These are phyloP conservation scores for Linnemannia elongata DNA, from an alignment of 192 early-diverging fungal genomes.

Conservation along the genomic window DNA sequence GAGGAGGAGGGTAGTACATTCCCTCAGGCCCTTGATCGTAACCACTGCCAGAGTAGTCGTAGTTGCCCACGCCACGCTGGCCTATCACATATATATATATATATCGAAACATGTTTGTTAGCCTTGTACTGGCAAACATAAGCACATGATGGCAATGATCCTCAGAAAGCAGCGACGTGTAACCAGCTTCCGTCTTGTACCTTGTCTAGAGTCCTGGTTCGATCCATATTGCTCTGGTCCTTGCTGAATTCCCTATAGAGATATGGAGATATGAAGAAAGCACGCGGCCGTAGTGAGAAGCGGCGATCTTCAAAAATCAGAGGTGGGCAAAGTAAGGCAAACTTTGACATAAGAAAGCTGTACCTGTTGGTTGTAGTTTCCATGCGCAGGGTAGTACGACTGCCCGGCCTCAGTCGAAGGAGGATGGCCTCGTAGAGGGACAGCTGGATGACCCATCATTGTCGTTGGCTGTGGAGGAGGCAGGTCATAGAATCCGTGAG, in stretches of 20 bases:
- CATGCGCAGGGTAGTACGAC: slow-evolving; percentile 1
- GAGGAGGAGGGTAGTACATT: slow-evolving; percentile 14
- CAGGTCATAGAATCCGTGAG: not conserved
- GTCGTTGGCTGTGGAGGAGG: not conserved
- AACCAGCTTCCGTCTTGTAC: not conserved
- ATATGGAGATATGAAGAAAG: not conserved
- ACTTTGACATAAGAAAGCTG: not conserved
- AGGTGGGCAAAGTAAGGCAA: not conserved
- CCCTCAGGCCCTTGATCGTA: slow-evolving; percentile 26
- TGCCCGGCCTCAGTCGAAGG: not conserved
- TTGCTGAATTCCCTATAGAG: not conserved
- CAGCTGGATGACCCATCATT: slow-evolving; percentile 3
- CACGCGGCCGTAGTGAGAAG: not conserved
- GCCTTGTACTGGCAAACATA: not conserved
- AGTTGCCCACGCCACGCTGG: not conserved
- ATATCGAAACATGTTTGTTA: not conserved
- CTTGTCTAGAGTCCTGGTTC: not conserved
- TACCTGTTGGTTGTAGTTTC: slow-evolving; percentile 9
- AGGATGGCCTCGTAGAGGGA: not conserved
- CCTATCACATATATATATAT: not conserved
- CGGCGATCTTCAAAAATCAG: not conserved
- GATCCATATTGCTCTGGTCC: not conserved
- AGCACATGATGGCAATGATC: not conserved
- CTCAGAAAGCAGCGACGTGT: not conserved
- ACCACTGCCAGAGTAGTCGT: not conserved